Base-by-base conservation (phyloP, 2,329 filamentous ascomycete species). In the Epichloe glyceriae region DNA sequence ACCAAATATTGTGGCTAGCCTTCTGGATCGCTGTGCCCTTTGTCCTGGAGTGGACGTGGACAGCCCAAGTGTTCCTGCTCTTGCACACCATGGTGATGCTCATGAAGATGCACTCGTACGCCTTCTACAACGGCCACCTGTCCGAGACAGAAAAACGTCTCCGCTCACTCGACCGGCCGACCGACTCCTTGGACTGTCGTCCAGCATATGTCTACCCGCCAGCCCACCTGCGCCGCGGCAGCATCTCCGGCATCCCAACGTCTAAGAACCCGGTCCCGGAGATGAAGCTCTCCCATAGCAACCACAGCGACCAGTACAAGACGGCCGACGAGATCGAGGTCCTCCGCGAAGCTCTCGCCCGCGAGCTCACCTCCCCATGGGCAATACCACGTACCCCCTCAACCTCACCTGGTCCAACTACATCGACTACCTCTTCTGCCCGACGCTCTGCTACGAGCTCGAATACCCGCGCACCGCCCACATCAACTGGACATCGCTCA, bases 101-200 rank as follows among this genome's bases (percentile, higher is more conserved):
- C 47, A 98, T 98, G 93, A 98, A 98, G 74, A 93, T 97, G 82
- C 93, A 98, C 67, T 96, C 90, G 5, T 98, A 95, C 63, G 86
- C 88, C 22, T 98, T 97, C 67, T 98, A 98, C 72, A 97, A 96
- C 61, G 93, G 93, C 11, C 93, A 98, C 66, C 74, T 98, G 15
- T 87, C 85, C 58, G 88, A 93, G 65, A 94, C 88, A 0, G 80
- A 94, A 65, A 83, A 85, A 62, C 83, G 88, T 11, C 75, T 98
- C 12, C 80, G 79, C 51, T 81, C 81, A 40, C 82, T 98, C 35
- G 93, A 98, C 66, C 70, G 79, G 51, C 88, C 89, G 2, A 80
- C 77, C 4, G 78, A 79, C 8, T 57, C 58, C 14, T 57, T 56
- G 4, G 83, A 83, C 47, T 80, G 80, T 58, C 78, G 75, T 3